Conservation (phyloP, 2,329 filamentous ascomycete species). For the Nakataea oryzae region DNA sequence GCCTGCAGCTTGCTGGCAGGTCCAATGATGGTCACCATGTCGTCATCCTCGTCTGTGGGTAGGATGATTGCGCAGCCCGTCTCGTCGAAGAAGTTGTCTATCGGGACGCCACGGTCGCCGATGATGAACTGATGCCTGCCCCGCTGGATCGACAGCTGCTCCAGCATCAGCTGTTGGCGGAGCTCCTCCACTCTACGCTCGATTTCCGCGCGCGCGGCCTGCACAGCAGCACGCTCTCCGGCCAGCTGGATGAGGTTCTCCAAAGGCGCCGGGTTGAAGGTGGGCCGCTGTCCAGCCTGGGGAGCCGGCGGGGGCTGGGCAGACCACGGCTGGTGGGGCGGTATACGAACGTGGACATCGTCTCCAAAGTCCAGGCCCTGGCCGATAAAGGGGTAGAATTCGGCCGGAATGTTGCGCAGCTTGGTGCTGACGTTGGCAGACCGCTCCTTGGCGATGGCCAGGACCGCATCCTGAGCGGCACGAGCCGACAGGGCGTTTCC, state of each 20-base stretch:
- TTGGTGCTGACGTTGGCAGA: conserved; percentile 73
- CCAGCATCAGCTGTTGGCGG: conserved; percentile 61
- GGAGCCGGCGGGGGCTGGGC: conserved; percentile 54
- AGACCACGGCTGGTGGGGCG: conserved; percentile 69
- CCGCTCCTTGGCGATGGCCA: conserved; percentile 79
- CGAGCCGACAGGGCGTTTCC: conserved; percentile 84
- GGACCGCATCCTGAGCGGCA: conserved; percentile 72
- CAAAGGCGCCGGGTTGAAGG: conserved; percentile 58
- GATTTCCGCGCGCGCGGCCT: conserved; percentile 69
- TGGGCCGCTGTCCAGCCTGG: conserved; percentile 51
- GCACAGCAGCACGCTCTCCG: conserved; percentile 75
- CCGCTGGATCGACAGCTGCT: conserved; percentile 73
- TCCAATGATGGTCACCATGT: conserved; percentile 77
- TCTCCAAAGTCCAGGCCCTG: conserved; percentile 35
- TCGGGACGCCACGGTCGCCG: conserved; percentile 67
- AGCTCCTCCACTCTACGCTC: conserved; percentile 71
- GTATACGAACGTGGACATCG: conserved; percentile 65
- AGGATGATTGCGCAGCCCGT: conserved; percentile 86
- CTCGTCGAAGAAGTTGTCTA: conserved; percentile 79
- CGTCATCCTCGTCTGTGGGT: conserved; percentile 66
- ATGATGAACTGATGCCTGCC: conserved; percentile 93
- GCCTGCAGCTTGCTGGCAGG: conserved; percentile 61
- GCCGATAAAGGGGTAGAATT: conserved; percentile 93
- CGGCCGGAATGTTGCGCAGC: conserved; percentile 73
- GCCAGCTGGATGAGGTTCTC: conserved; percentile 75